Conservation (phyloP, 129 eudicot genomes). For the Flaveria robusta region DNA sequence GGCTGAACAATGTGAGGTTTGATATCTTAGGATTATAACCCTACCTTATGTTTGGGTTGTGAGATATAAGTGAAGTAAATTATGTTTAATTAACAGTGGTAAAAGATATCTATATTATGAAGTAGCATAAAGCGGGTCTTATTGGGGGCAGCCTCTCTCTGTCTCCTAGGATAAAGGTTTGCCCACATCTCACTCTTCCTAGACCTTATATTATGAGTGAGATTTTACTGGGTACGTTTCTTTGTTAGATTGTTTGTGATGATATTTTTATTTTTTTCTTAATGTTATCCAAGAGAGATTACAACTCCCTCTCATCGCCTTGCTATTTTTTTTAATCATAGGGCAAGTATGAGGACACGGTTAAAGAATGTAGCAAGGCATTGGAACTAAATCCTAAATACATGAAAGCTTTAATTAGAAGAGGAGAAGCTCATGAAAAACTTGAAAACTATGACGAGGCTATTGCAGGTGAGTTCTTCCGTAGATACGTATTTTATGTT, state of each 20-base stretch:
- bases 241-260: not conserved
- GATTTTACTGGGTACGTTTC: no score
- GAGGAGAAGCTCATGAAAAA: slow-evolving; percentile 88
- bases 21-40: no score
- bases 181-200: no score
- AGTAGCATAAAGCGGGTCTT: no score
- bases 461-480: slow-evolving; percentile 58
- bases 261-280: not conserved
- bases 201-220: no score
- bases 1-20: no score
- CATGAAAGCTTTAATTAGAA: slow-evolving; percentile 71
- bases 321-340: slow-evolving; percentile 13
- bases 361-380: slow-evolving; percentile 90
- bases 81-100: no score
- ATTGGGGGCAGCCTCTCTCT: no score
- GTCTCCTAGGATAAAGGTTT: no score
- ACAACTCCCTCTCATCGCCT: not conserved
- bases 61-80: no score
- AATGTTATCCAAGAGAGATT: not conserved
- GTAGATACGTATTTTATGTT: not conserved
- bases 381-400: slow-evolving; percentile 77
- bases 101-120: no score
- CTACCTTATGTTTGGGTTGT: no score
- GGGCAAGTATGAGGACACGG: slow-evolving; percentile 73
- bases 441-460: slow-evolving; percentile 91